phyloP scores from a whole-genome alignment of 768 basidiomycete genomes.

The Pisolithus orientalis region DNA sequence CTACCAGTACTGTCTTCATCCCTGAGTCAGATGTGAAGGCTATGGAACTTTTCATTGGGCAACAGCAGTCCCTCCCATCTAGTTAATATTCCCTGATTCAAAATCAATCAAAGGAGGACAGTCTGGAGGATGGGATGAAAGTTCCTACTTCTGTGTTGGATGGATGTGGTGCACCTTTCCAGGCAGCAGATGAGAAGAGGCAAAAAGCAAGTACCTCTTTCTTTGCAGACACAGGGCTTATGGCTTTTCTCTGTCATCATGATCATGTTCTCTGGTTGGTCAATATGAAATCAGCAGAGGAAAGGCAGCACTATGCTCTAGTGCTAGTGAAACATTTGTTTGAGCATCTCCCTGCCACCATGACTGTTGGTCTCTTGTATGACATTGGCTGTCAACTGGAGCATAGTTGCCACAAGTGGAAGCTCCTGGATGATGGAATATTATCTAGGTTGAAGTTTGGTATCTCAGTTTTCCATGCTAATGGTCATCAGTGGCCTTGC shows the following conservation, averaged over 20 bases:
- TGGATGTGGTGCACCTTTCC: conserved; percentile 28
- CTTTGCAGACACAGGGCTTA: conserved; percentile 12
- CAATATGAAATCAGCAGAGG: conserved; percentile 14
- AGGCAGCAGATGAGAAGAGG: conserved; percentile 9
- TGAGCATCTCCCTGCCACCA: not conserved
- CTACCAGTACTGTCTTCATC: conserved; percentile 7
- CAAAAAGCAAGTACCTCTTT: conserved; percentile 13
- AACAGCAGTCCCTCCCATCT: not conserved
- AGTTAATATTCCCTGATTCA: not conserved
- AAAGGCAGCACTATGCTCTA: conserved; percentile 12
- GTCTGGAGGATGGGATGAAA: conserved; percentile 15
- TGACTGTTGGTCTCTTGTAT: conserved; percentile 3
- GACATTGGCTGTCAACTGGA: conserved; percentile 4
- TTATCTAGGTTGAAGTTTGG: conserved; percentile 11
- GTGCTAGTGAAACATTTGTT: not conserved
- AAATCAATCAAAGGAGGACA: conserved; percentile 2
- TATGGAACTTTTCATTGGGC: conserved; percentile 10
- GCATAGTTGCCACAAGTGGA: conserved; percentile 3
- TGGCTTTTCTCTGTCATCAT: conserved; percentile 13
- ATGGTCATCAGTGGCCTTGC: conserved; percentile 30
- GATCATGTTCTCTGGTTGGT: conserved; percentile 12
- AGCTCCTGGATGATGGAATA: not conserved
- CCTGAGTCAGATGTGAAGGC: conserved; percentile 10
- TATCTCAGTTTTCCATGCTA: conserved; percentile 29
- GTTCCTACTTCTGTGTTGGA: conserved; percentile 27